Base-by-base conservation (phyloP, 2,329 filamentous ascomycete species). In the Davidsoniella eucalypti region DNA sequence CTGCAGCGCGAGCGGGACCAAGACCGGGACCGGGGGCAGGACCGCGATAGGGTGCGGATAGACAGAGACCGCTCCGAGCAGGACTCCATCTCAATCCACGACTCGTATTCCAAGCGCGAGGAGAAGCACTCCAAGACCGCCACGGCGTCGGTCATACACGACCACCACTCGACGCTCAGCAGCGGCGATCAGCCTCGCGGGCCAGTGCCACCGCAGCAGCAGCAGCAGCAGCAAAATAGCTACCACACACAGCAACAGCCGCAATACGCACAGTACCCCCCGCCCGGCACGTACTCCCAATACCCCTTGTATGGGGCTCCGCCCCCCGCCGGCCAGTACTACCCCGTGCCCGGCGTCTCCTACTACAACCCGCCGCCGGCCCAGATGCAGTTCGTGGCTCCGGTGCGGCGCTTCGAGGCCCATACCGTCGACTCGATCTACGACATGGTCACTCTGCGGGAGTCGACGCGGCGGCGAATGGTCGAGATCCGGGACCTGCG, bases 391-490 rank as follows among this genome's bases (percentile, higher is more conserved):
- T 33, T 33, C 8, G 8, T 33, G 8, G 8, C 26, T 33, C 26
- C 26, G 26, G 26, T 4, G 16, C 47, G 26, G 37, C 36, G 9
- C 16, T 23, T 38, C 9, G 21, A 43, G 6, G 43, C 26, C 10
- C 25, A 25, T 14, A 47, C 47, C 10, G 29, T 43, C 29, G 50
- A 51, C 23, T 39, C 47, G 4, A 39, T 33, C 8, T 51, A 43
- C 36, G 21, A 51, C 39, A 51, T 51, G 29, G 16, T 38, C 10
- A 36, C 44, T 1, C 44, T 51, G 10, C 50, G 50, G 10, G 10
- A 9, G 5, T 33, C 26, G 26, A 33, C 26, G 6, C 26, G 26
- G 26, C 26, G 8, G 26, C 26, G 26, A 33, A 33, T 33, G 26
- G 8, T 33, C 26, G 26, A 33, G 26, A 9, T 33, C 26, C 26